These are phyloP conservation scores for Cyclanthera cordifolia DNA, from an alignment of 306 rosid species.

Conservation along the genomic window DNA sequence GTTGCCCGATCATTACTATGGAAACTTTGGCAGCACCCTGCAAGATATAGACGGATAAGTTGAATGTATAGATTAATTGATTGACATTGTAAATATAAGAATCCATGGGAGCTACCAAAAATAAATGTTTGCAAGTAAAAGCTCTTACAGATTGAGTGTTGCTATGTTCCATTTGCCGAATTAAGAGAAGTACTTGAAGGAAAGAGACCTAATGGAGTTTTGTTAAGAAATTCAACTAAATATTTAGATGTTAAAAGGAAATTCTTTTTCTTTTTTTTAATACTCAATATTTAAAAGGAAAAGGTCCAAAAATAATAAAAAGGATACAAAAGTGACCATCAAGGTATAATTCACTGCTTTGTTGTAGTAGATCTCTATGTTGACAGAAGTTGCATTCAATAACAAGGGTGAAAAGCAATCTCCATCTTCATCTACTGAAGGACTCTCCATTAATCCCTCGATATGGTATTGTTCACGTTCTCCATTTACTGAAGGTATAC, in stretches of 20 bases:
- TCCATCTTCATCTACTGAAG: conserved; percentile 71
- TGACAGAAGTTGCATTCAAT: conserved; percentile 80
- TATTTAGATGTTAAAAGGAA: conserved; percentile 17
- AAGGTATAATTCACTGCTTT: conserved; percentile 96
- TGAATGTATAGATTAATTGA: neutral
- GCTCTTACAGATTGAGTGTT: conserved; percentile 87
- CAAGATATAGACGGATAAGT: conserved; percentile 13
- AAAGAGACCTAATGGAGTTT: conserved; percentile 59
- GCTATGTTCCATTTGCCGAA: conserved; percentile 99
- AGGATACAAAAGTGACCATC: conserved; percentile 99
- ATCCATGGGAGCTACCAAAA: neutral
- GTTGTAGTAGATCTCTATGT: conserved; percentile 83
- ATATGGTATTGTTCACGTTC: conserved; percentile 65
- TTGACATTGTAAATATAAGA: neutral
- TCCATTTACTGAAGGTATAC: conserved; percentile 39
- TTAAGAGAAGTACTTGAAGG: conserved; percentile 91
- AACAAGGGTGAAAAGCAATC: conserved; percentile 83
- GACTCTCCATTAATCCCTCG: conserved; percentile 93
- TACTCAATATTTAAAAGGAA: neutral
- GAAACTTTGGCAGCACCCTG: conserved; percentile 99
- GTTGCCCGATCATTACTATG: conserved; percentile 87
- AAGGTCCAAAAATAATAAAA: neutral
- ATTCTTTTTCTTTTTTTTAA: neutral
- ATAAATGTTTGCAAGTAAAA: conserved; percentile 9
- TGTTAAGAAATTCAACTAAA: conserved; percentile 38